Evolutionary conservation across 441 rosid species (phyloP).

Genomic region (Syzygium malaccense): DNA sequence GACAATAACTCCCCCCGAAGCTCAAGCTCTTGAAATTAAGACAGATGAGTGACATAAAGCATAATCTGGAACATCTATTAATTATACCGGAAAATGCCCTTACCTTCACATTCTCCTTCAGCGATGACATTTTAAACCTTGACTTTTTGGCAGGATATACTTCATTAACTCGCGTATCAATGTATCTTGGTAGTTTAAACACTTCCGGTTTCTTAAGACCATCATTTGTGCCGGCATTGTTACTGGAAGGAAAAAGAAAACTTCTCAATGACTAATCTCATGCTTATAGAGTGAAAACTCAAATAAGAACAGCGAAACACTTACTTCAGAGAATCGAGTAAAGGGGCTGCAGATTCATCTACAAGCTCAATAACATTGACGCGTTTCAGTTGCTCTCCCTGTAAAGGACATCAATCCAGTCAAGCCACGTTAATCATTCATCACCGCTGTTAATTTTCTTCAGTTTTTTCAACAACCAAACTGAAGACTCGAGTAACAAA

Average conservation of each 20-base stretch:
- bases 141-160: slow-evolving; percentile 75
- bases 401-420: slow-evolving; percentile 8
- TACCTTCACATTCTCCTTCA: slow-evolving; percentile 75
- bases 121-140: slow-evolving; percentile 39
- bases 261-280: slow-evolving; percentile 3
- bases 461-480: neutral
- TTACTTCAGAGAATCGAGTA: slow-evolving; percentile 38
- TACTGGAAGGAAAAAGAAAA: slow-evolving; percentile 10
- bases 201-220: slow-evolving; percentile 44
- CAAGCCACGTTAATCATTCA: neutral
- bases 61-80: neutral
- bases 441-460: neutral
- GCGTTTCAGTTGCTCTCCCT: slow-evolving; percentile 90
- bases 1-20: too few species aligned
- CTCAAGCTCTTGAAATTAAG: neutral
- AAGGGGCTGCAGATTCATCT: slow-evolving; percentile 40
- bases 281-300: neutral
- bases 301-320: neutral
- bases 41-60: neutral
- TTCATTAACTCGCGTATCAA: slow-evolving; percentile 67
- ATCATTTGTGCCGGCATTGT: slow-evolving; percentile 24
- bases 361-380: slow-evolving; percentile 36
- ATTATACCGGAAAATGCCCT: neutral
- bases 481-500: neutral
- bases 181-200: slow-evolving; percentile 48